Conservation (phyloP, 371 early-diverging fungal species). For the Rozella allomycis region DNA sequence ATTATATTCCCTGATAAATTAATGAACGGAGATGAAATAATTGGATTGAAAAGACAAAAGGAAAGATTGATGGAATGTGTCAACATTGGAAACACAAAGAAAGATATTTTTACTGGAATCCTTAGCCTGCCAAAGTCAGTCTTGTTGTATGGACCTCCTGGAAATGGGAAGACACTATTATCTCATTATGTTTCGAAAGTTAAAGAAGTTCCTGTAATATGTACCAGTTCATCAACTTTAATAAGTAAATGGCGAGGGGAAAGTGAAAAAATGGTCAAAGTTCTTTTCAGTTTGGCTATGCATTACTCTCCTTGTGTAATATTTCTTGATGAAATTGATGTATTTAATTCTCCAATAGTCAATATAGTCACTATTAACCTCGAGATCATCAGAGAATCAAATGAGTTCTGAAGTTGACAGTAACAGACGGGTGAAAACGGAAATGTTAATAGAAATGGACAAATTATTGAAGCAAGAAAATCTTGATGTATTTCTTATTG, state of each 20-base stretch:
- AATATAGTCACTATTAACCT: too few species aligned
- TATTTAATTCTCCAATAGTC: too few species aligned
- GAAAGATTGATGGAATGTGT: too few species aligned
- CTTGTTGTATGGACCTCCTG: slow-evolving; percentile 99
- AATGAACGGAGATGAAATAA: too few species aligned
- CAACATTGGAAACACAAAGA: too few species aligned
- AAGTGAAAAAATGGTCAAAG: slow-evolving; percentile 25
- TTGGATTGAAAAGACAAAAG: too few species aligned
- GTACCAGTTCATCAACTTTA: slow-evolving; percentile 71
- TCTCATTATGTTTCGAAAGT: slow-evolving; percentile 93
- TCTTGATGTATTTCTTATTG: slow-evolving; percentile 27
- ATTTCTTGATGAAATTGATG: slow-evolving; percentile 33
- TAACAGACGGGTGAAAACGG: slow-evolving; percentile 30
- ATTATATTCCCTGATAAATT: too few species aligned
- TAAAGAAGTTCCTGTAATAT: slow-evolving; percentile 81
- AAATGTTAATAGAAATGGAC: slow-evolving; percentile 22
- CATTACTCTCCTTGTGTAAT: slow-evolving; percentile 26
- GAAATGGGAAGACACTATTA: slow-evolving; percentile 98
- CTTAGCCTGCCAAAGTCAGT: slow-evolving; percentile 98
- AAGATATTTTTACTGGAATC: too few species aligned
- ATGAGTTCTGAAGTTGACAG: slow-evolving; percentile 26
- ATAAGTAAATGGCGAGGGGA: slow-evolving; percentile 76
- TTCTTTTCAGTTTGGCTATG: slow-evolving; percentile 26
- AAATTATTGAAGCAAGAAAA: too few species aligned
- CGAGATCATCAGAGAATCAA: slow-evolving; percentile 10